A percentile compares a stretch with the other conserved stretches of the same genome.
phyloP scores from a whole-genome alignment of 2,329 filamentous ascomycete species.

The Talaromyces albobiverticillius region DNA sequence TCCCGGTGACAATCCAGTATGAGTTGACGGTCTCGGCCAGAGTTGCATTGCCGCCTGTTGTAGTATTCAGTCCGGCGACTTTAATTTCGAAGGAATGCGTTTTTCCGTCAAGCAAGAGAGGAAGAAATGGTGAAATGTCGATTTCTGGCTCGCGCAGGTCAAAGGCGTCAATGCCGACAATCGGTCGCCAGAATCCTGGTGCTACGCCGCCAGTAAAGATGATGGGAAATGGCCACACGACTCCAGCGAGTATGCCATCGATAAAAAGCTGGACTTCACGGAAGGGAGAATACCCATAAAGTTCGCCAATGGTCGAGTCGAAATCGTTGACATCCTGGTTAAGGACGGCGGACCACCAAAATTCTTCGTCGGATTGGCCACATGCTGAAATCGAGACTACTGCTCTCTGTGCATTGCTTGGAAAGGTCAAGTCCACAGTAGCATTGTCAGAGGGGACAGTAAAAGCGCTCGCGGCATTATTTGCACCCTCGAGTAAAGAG shows the following conservation, averaged over 20 bases:
- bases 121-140: slow-evolving; percentile 74
- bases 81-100: slow-evolving; percentile 66
- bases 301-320: slow-evolving; percentile 50
- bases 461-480: slow-evolving; percentile 63
- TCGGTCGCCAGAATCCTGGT: slow-evolving; percentile 71
- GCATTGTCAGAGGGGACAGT: slow-evolving; percentile 63
- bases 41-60: slow-evolving; percentile 45
- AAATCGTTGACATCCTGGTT: slow-evolving; percentile 61
- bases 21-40: slow-evolving; percentile 58
- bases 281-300: slow-evolving; percentile 70
- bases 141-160: slow-evolving; percentile 78
- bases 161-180: slow-evolving; percentile 76
- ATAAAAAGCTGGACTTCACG: slow-evolving; percentile 75
- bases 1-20: slow-evolving; percentile 74
- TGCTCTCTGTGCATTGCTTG: slow-evolving; percentile 64
- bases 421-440: slow-evolving; percentile 59
- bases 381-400: slow-evolving; percentile 74
- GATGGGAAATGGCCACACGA: slow-evolving; percentile 77
- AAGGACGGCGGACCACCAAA: slow-evolving; percentile 80
- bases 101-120: slow-evolving; percentile 63
- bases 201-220: slow-evolving; percentile 80
- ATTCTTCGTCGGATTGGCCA: slow-evolving; percentile 74
- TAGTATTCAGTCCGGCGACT: slow-evolving; percentile 63
- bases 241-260: slow-evolving; percentile 68
- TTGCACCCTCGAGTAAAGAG: slow-evolving; percentile 28